Base-by-base conservation (phyloP, 2,329 filamentous ascomycete species). In the Sporothrix brunneoviolacea region DNA sequence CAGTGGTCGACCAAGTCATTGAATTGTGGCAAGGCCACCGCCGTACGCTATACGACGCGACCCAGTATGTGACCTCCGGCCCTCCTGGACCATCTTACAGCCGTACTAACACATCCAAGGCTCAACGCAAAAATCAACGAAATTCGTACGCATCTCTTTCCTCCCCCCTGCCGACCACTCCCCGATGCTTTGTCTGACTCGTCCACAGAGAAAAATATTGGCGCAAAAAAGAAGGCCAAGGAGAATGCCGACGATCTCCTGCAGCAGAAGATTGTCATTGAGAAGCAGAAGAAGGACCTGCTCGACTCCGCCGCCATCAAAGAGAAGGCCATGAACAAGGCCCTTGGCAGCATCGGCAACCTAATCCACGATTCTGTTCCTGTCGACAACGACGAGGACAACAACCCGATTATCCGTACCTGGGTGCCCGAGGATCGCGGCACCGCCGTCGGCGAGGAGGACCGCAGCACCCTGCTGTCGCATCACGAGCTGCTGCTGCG, bases 401-500 rank as follows among this genome's bases (percentile, higher is more conserved):
- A 95, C 74, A 97, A 98, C 68, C 75, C 73, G 37, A 68, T 90
- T 28, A 74, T 88, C 60, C 80, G 83, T 61, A 85, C 78, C 27
- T 98, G 91, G 91, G 79, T 81, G 5, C 91, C 91, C 0, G 83
- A 89, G 58, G 84, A 83, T 48, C 77, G 84, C 52, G 77, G 72
- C 19, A 80, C 87, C 43, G 39, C 50, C 18, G 49, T 57, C n/a
- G 57, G 57, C 27, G 13, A 44, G 13, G 82, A 90, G 69, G 91
- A 91, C 75, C 80, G 82, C 60, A 77, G 43, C 38, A 35, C 86
- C 52, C 74, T 79, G 55, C 84, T 97, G 55, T 95, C 91, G 46
- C 93, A 98, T 68, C 93, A 98, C 68, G 91, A 97, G 66, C 90
- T 98, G 49, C 80, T 97, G 54, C 82, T 84, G 52, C 80, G 89